Conservation (phyloP, 140 eudicot species). For the Erigeron philadelphicus region DNA sequence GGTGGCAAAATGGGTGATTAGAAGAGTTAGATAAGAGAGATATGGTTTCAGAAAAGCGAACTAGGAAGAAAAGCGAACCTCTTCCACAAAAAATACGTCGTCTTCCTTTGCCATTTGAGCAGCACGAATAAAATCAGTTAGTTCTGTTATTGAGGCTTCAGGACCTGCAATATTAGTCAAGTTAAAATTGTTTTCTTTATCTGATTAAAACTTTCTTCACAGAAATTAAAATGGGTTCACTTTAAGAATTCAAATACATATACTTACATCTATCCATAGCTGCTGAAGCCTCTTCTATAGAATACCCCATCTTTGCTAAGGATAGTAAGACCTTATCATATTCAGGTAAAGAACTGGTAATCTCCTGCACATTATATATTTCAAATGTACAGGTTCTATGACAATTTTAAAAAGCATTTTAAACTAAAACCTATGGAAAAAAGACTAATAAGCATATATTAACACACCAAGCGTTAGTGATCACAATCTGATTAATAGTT, state of each 20-base stretch:
- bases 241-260: constrained; percentile 5
- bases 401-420: background rate
- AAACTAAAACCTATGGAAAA: background rate
- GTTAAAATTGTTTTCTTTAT: background rate
- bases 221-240: background rate
- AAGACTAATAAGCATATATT: background rate
- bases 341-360: constrained; percentile 23
- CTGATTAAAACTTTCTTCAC: too few species aligned
- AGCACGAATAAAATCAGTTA: constrained; percentile 64
- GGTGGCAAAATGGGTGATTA: background rate
- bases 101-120: constrained; percentile 66
- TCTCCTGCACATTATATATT: constrained; percentile 43
- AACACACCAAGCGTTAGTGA: too few species aligned
- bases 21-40: background rate
- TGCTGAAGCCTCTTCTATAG: constrained; percentile 54
- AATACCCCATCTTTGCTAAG: constrained; percentile 59
- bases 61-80: constrained; percentile 38
- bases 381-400: background rate
- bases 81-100: constrained; percentile 33
- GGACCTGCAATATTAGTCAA: constrained; percentile 47
- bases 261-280: constrained; percentile 71
- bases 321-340: constrained; percentile 31
- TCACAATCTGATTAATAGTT: too few species aligned
- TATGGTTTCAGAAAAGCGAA: background rate
- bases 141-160: constrained; percentile 50